Conservation (phyloP, 441 rosid genomes). For the Populus tomentosa region DNA sequence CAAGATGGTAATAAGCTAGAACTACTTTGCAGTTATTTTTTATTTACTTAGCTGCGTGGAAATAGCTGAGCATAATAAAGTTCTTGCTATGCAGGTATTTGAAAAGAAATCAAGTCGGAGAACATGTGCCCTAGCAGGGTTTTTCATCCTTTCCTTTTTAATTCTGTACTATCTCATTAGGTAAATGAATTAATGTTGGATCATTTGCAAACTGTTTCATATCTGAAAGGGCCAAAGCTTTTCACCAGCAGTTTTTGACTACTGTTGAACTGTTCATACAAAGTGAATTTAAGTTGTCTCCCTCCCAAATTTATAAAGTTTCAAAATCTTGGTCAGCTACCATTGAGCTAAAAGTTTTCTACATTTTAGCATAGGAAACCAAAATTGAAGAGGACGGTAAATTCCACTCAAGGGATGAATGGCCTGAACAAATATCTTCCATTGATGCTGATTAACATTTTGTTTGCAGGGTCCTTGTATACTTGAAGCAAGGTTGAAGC, state of each 20-base stretch:
- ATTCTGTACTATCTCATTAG: conserved; percentile 58
- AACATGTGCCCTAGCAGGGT: conserved; percentile 53
- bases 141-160: conserved; percentile 55
- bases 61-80: conserved; percentile 4
- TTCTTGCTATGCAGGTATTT: conserved; percentile 53
- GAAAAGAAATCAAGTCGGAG: conserved; percentile 76
- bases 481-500: conserved; percentile 10
- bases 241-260: background rate
- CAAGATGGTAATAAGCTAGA: conserved; percentile 50
- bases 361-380: background rate
- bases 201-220: no score
- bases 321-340: background rate
- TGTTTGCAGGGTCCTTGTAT: conserved; percentile 34
- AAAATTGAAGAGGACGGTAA: background rate
- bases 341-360: background rate
- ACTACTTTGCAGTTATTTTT: background rate
- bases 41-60: conserved; percentile 8
- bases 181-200: conserved; percentile 25
- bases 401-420: background rate
- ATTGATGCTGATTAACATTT: background rate
- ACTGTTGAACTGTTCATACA: background rate
- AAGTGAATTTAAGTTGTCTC: background rate
- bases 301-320: background rate
- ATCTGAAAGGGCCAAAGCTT: background rate
- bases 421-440: background rate